A percentile compares a stretch with the other conserved stretches of the same genome.
phyloP scores from a whole-genome alignment of 208 protist genomes.

The Acanthamoeba castellanii region DNA sequence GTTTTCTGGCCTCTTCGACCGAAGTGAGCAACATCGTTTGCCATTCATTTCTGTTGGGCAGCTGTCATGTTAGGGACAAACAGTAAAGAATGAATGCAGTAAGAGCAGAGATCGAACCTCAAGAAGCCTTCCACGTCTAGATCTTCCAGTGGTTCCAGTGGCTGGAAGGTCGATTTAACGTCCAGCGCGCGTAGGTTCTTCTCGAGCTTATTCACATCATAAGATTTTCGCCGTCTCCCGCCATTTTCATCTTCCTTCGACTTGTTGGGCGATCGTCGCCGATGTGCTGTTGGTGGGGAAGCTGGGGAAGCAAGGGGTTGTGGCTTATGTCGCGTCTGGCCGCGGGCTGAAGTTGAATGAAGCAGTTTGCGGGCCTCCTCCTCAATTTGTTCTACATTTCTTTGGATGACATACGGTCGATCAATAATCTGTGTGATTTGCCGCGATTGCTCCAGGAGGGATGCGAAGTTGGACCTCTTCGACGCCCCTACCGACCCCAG shows the following conservation, averaged over 20 bases:
- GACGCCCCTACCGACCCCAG: not conserved
- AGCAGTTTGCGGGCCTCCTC: conserved; percentile 51
- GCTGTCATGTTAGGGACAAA: not conserved
- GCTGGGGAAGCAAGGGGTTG: not conserved
- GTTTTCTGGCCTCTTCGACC: conserved; percentile 35
- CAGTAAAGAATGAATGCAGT: not conserved
- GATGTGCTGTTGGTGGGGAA: not conserved
- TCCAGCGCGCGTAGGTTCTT: conserved; percentile 28
- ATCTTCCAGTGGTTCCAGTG: conserved; percentile 33
- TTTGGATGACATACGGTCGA: conserved; percentile 22
- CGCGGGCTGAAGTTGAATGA: not conserved
- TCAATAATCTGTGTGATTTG: conserved; percentile 50
- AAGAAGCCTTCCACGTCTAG: conserved; percentile 12
- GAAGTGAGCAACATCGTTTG: conserved; percentile 27
- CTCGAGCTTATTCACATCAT: conserved; percentile 13
- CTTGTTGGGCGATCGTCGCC: not conserved
- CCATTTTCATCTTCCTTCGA: not conserved
- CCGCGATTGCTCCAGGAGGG: not conserved
- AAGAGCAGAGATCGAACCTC: not conserved
- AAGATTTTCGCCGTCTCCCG: not conserved
- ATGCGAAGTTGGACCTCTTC: not conserved
- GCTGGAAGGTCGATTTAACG: conserved; percentile 43
- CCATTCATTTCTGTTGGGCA: conserved; percentile 13
- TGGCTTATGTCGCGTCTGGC: not conserved
- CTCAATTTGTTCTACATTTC: conserved; percentile 57